Evolutionary conservation across 306 rosid species (phyloP).

Genomic region (Cucumis sativus): Cucumber_9930_V3 NC_026656.2:13372501-13373000

Average conservation of each 20-base stretch:
- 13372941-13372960: constrained; percentile 45
- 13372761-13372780: too few relatives aligned
- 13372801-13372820: too few relatives aligned
- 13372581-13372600: neutral
- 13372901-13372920: constrained; percentile 32
- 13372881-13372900: neutral
- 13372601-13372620: neutral
- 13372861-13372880: too few relatives aligned
- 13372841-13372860: too few relatives aligned
- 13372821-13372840: too few relatives aligned
- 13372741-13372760: too few relatives aligned
- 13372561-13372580: neutral
- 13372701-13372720: too few relatives aligned
- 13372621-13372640: neutral
- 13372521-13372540: too few relatives aligned
- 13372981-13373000: constrained; percentile 55
- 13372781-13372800: too few relatives aligned
- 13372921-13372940: constrained; percentile 51
- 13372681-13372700: too few relatives aligned
- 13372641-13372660: neutral
- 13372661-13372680: neutral
- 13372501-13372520: too few relatives aligned
- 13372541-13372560: neutral
- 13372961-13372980: constrained; percentile 86
- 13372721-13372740: too few relatives aligned